A percentile compares a stretch with the other conserved stretches of the same genome.
phyloP scores from a whole-genome alignment of 345 rosid species.

The Melaleuca alternifolia region DNA sequence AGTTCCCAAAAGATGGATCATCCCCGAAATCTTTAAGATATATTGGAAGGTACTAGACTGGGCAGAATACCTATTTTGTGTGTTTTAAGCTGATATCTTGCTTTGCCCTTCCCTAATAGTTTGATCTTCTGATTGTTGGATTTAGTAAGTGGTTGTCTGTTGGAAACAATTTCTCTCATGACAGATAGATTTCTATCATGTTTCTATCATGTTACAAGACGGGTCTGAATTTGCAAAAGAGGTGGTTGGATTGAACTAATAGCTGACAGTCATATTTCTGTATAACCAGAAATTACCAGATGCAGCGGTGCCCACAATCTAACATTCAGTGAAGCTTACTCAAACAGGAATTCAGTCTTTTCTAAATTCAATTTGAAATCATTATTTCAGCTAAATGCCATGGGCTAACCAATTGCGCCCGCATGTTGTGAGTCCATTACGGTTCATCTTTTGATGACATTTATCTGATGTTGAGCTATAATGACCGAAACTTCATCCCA shows the following conservation, averaged over 20 bases:
- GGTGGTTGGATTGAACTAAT: background rate
- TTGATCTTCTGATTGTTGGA: background rate
- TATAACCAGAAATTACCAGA: background rate
- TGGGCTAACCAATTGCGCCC: background rate
- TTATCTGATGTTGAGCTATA: background rate
- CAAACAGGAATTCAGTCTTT: background rate
- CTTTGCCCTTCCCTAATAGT: background rate
- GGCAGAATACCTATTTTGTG: background rate
- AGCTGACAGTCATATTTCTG: background rate
- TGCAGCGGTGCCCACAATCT: background rate
- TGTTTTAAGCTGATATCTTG: background rate
- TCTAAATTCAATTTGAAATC: background rate
- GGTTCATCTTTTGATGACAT: background rate
- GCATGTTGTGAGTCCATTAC: background rate
- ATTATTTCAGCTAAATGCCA: background rate
- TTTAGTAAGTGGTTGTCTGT: background rate
- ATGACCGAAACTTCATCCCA: background rate
- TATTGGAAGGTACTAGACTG: conserved; percentile 63
- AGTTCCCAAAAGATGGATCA: conserved; percentile 89
- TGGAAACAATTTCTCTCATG: background rate
- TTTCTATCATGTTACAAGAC: background rate
- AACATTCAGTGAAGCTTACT: background rate
- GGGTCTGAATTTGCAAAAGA: background rate
- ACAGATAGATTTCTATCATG: background rate
- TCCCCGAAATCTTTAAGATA: conserved; percentile 84